phyloP scores from a whole-genome alignment of 306 rosid species.

The Geum urbanum region DNA sequence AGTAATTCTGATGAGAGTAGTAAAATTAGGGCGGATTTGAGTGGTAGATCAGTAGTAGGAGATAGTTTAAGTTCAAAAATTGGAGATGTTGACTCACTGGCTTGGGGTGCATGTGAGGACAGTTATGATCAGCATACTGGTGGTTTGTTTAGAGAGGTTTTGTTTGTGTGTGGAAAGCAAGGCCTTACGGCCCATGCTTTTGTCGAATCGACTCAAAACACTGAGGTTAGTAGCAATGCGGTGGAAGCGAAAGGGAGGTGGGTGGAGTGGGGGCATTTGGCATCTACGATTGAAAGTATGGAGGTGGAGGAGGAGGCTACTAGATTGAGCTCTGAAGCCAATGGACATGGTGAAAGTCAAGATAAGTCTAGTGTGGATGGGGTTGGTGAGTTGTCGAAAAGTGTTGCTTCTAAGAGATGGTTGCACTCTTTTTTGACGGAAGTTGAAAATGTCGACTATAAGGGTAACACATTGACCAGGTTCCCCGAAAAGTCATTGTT shows the following conservation, averaged over 20 bases:
- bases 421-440: conserved; percentile 58
- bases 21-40: conserved; percentile 26
- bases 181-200: conserved; percentile 86
- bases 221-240: conserved; percentile 28
- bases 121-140: conserved; percentile 56
- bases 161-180: conserved; percentile 74
- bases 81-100: conserved; percentile 71
- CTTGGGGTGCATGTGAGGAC: conserved; percentile 77
- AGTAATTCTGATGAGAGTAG: conserved; percentile 25
- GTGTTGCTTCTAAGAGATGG: conserved; percentile 50
- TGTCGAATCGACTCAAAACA: conserved; percentile 31
- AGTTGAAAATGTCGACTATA: conserved; percentile 51
- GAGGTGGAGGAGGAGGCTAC: conserved; percentile 38
- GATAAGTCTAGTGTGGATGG: conserved; percentile 12
- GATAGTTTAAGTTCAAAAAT: conserved; percentile 43
- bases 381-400: conserved; percentile 27
- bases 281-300: conserved; percentile 33
- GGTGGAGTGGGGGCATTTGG: conserved; percentile 81
- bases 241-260: conserved; percentile 59
- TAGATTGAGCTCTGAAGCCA: conserved; percentile 28
- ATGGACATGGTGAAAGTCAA: conserved; percentile 37
- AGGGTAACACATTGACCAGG: conserved; percentile 53
- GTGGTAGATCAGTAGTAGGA: conserved; percentile 30
- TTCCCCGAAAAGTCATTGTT: conserved; percentile 62
- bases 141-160: conserved; percentile 62